A percentile compares a stretch with the other conserved stretches of the same genome.
These are phyloP conservation scores for Malus hybrid DNA, from an alignment of 331 rosid genomes.

Conservation along the genomic window DNA sequence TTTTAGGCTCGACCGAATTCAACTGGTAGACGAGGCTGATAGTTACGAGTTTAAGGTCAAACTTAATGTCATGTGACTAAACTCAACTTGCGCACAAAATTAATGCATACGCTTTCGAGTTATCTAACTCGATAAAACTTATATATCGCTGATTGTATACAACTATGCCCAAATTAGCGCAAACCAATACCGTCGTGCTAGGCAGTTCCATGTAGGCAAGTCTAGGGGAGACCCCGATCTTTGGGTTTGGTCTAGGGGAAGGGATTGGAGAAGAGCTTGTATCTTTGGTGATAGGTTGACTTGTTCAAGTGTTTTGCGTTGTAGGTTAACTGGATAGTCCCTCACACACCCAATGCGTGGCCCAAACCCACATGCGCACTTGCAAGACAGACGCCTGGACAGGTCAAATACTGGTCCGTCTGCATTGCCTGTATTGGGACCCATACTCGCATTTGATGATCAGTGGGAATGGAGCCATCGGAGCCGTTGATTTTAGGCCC, in stretches of 20 bases:
- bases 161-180: not conserved
- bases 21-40: too few relatives aligned
- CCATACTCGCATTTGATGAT: conserved; percentile 14
- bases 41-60: too few relatives aligned
- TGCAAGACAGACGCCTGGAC: conserved; percentile 33
- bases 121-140: too few relatives aligned
- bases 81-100: too few relatives aligned
- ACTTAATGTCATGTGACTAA: too few relatives aligned
- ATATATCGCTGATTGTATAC: too few relatives aligned
- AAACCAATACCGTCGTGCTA: conserved; percentile 31
- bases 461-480: not conserved
- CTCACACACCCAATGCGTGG: conserved; percentile 66
- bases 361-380: conserved; percentile 54
- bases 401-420: conserved; percentile 25
- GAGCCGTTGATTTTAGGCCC: not conserved
- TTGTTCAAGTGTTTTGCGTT: conserved; percentile 49
- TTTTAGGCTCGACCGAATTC: too few relatives aligned
- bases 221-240: conserved; percentile 53
- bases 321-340: conserved; percentile 46
- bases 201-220: conserved; percentile 58
- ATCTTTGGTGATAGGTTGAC: conserved; percentile 52
- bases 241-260: conserved; percentile 66
- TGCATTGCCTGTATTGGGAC: conserved; percentile 2
- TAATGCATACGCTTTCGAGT: accelerated
- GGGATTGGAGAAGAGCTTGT: conserved; percentile 38